Conservation (phyloP, 257 asterid species). For the Jacaranda mimosifolia region DNA sequence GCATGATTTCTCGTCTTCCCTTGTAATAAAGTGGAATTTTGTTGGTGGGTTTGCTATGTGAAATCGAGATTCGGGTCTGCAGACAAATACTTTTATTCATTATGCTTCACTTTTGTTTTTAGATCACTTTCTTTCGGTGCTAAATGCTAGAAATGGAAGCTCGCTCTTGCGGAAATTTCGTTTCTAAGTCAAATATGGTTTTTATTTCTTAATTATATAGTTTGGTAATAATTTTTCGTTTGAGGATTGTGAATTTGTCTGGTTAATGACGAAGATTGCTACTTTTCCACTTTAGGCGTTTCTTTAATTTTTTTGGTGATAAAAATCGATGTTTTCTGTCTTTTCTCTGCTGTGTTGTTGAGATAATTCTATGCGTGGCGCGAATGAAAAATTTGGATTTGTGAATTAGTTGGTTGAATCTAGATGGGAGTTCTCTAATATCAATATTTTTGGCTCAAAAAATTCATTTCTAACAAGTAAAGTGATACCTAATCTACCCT, state of each 20-base stretch:
- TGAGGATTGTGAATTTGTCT: not conserved
- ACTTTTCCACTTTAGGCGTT: not conserved
- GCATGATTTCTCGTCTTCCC: not conserved
- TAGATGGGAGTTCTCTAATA: constrained; percentile 5
- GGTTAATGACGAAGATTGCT: constrained; percentile 1
- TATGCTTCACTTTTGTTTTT: constrained; percentile 1
- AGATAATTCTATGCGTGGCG: not conserved
- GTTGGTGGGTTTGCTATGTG: constrained; percentile 8
- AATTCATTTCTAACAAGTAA: not conserved
- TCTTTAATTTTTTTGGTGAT: not conserved
- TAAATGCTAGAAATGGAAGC: constrained; percentile 18
- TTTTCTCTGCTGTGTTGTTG: constrained; percentile 2
- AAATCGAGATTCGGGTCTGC: not conserved
- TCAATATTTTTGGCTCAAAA: constrained; percentile 21
- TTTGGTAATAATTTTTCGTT: not conserved
- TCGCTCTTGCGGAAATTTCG: not conserved
- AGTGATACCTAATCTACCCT: not conserved
- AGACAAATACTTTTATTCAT: not conserved
- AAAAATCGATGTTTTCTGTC: not conserved
- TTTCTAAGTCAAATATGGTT: not conserved
- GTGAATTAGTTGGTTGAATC: not conserved
- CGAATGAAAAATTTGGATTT: not conserved
- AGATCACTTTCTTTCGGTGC: constrained; percentile 5
- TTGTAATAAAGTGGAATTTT: constrained; percentile 5
- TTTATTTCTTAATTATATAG: not conserved